Conservation (phyloP, 2,329 filamentous ascomycete species). For the Pyricularia pennisetigena region DNA sequence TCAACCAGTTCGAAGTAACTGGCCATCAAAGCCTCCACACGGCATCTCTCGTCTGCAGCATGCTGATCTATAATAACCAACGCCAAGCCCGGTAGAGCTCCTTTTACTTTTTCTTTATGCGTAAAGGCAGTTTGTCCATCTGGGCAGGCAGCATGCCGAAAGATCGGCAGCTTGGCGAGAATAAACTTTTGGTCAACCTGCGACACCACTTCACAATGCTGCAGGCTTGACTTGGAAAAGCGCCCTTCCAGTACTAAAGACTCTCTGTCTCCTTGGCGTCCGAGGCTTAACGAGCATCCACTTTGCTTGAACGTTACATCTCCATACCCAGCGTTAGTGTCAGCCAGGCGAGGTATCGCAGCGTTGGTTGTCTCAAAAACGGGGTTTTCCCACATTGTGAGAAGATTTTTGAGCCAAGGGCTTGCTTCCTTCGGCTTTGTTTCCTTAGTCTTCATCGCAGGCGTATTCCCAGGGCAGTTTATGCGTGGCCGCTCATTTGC, state of each 20-base stretch:
- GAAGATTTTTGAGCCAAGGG: constrained; percentile 50
- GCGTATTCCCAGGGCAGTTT: neutral
- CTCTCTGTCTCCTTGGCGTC: constrained; percentile 7
- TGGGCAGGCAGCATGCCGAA: neutral
- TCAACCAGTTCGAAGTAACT: constrained; percentile 31
- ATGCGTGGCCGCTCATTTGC: neutral
- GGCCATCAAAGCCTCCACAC: constrained; percentile 62
- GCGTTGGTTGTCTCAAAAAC: constrained; percentile 49
- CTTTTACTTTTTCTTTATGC: neutral
- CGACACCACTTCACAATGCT: constrained; percentile 54
- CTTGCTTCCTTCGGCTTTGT: constrained; percentile 7
- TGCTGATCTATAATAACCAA: constrained; percentile 86
- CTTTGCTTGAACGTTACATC: neutral
- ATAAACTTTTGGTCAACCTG: constrained; percentile 93
- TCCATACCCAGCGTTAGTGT: neutral
- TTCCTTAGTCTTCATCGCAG: neutral
- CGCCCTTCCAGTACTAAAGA: constrained; percentile 23
- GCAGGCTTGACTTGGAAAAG: constrained; percentile 54
- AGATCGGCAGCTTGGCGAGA: constrained; percentile 46
- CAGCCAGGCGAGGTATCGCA: constrained; percentile 27
- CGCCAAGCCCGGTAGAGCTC: constrained; percentile 16
- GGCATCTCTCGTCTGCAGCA: constrained; percentile 81
- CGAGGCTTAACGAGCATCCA: neutral
- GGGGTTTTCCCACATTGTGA: constrained; percentile 65
- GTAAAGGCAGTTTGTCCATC: neutral